These are phyloP conservation scores for Pythium biforme DNA, from an alignment of 352 stramenopile species.

Conservation along the genomic window DNA sequence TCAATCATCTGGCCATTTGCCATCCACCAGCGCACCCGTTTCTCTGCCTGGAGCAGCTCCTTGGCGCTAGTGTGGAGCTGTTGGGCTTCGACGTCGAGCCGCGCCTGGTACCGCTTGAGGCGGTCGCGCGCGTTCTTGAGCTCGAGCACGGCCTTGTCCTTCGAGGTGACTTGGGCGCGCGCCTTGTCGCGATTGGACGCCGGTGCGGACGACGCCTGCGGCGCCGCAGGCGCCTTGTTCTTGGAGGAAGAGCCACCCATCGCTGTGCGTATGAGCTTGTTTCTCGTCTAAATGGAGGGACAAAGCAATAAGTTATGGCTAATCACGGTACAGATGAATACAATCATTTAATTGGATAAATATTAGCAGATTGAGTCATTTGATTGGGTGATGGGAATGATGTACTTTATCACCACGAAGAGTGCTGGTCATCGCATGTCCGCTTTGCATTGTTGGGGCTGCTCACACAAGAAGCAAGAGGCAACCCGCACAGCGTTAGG, in stretches of 20 bases:
- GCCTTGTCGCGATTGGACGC: constrained; percentile 32
- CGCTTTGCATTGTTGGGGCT: background rate
- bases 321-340: background rate
- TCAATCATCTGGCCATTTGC: background rate
- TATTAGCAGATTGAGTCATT: background rate
- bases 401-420: background rate
- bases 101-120: constrained; percentile 80
- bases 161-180: constrained; percentile 73
- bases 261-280: background rate
- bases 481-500: background rate
- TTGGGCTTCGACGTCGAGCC: constrained; percentile 77
- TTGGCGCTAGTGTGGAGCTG: constrained; percentile 82
- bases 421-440: background rate
- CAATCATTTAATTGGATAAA: background rate
- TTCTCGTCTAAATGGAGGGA: background rate
- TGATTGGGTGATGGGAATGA: background rate
- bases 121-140: constrained; percentile 89
- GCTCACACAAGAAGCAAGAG: background rate
- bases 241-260: constrained; percentile 65
- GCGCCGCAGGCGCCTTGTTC: constrained; percentile 35
- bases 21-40: constrained; percentile 35
- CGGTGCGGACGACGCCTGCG: background rate
- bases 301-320: constrained; percentile 8
- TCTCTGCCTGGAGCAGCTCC: constrained; percentile 64
- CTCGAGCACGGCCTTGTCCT: constrained; percentile 87